Base-by-base conservation (phyloP, 2,329 filamentous ascomycete genomes). In the Zelopaecilomyces penicillatus region DNA sequence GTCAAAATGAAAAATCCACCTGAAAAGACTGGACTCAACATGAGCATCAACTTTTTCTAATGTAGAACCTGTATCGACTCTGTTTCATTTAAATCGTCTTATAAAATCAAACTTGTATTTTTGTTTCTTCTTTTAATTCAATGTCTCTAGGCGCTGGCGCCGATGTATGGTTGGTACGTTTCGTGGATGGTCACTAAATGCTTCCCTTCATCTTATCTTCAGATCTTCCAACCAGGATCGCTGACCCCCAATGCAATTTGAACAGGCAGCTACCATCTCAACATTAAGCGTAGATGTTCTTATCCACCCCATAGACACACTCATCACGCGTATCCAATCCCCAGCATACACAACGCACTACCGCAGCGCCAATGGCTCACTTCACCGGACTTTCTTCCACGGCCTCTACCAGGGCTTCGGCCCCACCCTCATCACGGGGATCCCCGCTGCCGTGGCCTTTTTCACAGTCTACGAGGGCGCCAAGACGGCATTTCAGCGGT, bases 371-470 rank as follows among this genome's bases (percentile, higher is more conserved):
- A 45, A 44, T 8, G 50, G 51, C 31, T 37, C 39, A 0, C 39
- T 52, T 10, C 42, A 43, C 26, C 46, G 41, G 11, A 38, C 36
- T 7, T 47, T 53, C 8, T 51, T 52, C 30, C 40, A 26, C 3
- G 51, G 51, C 28, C 39, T 53, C 8, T 53, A 52, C 12, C 52
- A 53, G 42, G 52, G 52, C 26, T 52, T 53, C 30, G 52, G 52
- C 6, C 50, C 52, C 5, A 52, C 52, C 1, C 35, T 53, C 10
- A 27, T 53, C 10, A 44, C 46, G 1, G 49, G 50, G 4, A 40
- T 52, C 12, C 50, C 52, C 2, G 39, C 50, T 8, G 46, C 50
- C 3, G 46, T 43, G 10, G 48, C 50, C 26, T 53, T 53, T 38
- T 53, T 53, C 50, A 46, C 43, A 2, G 44, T 48, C 31, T 53